A percentile compares a stretch with the other conserved stretches of the same genome.
Conservation (phyloP, 257 asterid genomes). For the Ocimum tenuiflorum region DNA sequence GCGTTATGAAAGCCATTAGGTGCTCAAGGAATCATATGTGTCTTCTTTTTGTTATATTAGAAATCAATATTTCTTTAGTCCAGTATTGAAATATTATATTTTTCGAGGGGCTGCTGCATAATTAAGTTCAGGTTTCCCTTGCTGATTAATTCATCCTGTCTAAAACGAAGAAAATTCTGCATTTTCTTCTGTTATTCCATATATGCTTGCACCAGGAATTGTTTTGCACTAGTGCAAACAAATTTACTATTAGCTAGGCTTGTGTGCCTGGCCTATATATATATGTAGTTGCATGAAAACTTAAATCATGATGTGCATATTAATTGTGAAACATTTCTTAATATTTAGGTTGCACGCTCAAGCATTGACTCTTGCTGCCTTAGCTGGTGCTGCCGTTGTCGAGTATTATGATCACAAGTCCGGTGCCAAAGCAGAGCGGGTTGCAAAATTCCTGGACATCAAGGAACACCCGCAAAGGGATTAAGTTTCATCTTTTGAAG, state of each 20-base stretch:
- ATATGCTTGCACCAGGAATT: neutral
- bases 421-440: slow-evolving; percentile 69
- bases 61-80: too few relatives aligned
- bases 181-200: too few relatives aligned
- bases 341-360: slow-evolving; percentile 80
- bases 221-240: neutral
- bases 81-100: too few relatives aligned
- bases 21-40: too few relatives aligned
- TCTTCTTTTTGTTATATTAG: too few relatives aligned
- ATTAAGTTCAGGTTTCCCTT: too few relatives aligned
- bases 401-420: slow-evolving; percentile 76
- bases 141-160: too few relatives aligned
- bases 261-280: neutral
- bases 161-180: too few relatives aligned
- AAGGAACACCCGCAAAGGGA: slow-evolving; percentile 8
- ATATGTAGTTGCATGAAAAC: neutral
- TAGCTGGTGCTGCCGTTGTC: slow-evolving; percentile 68
- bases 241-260: neutral
- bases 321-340: neutral
- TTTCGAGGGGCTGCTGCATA: too few relatives aligned
- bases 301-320: neutral
- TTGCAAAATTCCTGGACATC: slow-evolving; percentile 60
- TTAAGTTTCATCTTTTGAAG: too few relatives aligned
- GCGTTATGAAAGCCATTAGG: too few relatives aligned
- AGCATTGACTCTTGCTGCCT: slow-evolving; percentile 78